Evolutionary conservation across 768 basidiomycete species (phyloP).

Genomic region (Pluteus cervinus): DNA sequence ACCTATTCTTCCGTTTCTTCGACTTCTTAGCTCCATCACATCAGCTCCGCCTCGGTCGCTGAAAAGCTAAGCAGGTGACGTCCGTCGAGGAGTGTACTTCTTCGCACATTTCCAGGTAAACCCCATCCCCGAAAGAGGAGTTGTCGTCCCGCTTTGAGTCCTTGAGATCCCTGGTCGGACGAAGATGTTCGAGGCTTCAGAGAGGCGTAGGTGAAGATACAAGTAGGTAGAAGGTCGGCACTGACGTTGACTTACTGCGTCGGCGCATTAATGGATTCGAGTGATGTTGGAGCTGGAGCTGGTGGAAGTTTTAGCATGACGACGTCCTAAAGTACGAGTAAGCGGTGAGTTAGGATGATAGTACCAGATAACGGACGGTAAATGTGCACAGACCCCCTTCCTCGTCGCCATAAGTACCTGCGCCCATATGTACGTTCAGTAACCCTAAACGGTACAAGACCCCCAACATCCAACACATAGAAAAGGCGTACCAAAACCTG

Average conservation of each 20-base stretch:
- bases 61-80: conserved; percentile 63
- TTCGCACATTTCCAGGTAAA: conserved; percentile 74
- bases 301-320: conserved; percentile 76
- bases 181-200: conserved; percentile 55
- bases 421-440: no score
- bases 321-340: conserved; percentile 55
- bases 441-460: no score
- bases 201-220: conserved; percentile 84
- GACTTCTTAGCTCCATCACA: conserved; percentile 53
- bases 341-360: background rate
- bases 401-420: conserved; percentile 90
- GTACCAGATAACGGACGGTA: conserved; percentile 43
- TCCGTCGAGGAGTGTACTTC: conserved; percentile 57
- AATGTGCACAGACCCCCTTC: conserved; percentile 89
- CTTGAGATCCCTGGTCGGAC: conserved; percentile 18
- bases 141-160: conserved; percentile 15
- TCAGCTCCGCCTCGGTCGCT: conserved; percentile 57
- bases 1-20: conserved; percentile 58
- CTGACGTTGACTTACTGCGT: no score
- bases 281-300: no score
- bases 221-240: conserved; percentile 75
- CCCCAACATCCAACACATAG: no score
- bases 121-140: conserved; percentile 29
- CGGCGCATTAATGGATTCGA: no score
- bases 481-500: no score